Evolutionary conservation across 2,329 filamentous ascomycete genomes (phyloP).

Genomic region (Ascochyta pisi): DNA sequence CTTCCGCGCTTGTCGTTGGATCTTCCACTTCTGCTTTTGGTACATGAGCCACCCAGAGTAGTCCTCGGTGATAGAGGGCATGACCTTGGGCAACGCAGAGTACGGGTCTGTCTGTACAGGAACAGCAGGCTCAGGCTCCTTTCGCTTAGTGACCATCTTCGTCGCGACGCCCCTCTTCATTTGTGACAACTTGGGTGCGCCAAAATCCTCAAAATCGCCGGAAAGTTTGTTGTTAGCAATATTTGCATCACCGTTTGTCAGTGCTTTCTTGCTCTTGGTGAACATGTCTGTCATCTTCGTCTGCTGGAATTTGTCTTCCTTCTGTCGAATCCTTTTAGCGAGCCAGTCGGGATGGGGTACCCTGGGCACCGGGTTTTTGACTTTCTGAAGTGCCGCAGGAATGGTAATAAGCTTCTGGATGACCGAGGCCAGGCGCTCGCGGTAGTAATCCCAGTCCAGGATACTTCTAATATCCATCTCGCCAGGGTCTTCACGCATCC

Average conservation of each 20-base stretch:
- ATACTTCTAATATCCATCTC: constrained; percentile 90
- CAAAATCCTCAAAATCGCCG: constrained; percentile 82
- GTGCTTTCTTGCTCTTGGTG: constrained; percentile 70
- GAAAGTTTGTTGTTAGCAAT: constrained; percentile 63
- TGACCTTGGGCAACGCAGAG: constrained; percentile 78
- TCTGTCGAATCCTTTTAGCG: constrained; percentile 88
- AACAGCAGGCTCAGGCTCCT: constrained; percentile 53
- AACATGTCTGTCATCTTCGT: constrained; percentile 98
- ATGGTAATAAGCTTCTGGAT: constrained; percentile 99
- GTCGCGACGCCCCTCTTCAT: constrained; percentile 52
- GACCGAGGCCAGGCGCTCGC: constrained; percentile 92
- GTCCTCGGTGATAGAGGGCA: constrained; percentile 85
- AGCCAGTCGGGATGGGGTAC: constrained; percentile 97
- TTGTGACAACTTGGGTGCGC: constrained; percentile 60
- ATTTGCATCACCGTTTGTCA: constrained; percentile 75
- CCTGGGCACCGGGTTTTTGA: constrained; percentile 91
- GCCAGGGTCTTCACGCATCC: constrained; percentile 89
- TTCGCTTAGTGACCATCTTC: constrained; percentile 58
- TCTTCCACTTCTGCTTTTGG: constrained; percentile 98
- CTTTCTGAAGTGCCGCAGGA: constrained; percentile 91
- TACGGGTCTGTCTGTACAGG: constrained; percentile 76
- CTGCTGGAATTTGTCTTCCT: constrained; percentile 97
- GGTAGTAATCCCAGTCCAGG: constrained; percentile 97
- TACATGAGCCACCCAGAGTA: constrained; percentile 89
- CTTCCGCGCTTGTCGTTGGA: constrained; percentile 88